Conservation (phyloP, 2,329 filamentous ascomycete genomes). For the Dothideomycetes sp. region DNA sequence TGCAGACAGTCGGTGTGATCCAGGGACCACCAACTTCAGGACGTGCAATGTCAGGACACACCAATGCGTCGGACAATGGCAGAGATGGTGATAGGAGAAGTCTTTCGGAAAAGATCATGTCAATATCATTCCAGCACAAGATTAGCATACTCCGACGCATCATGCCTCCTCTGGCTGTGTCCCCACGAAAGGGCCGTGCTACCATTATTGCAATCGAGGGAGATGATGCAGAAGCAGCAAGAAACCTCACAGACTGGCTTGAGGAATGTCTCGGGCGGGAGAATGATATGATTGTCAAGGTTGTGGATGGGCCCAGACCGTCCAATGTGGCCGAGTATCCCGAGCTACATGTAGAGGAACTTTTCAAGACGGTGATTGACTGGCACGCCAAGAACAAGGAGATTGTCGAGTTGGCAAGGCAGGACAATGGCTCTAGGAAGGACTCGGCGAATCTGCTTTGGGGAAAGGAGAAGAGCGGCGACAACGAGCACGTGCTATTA, state of each 20-base stretch:
- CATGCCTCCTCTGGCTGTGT: conserved; percentile 50
- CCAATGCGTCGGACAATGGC: conserved; percentile 11
- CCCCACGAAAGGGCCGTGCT: conserved; percentile 41
- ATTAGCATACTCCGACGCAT: conserved; percentile 67
- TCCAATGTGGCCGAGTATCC: conserved; percentile 23
- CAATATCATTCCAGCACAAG: conserved; percentile 63
- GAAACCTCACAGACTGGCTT: conserved; percentile 55
- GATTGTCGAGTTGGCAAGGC: conserved; percentile 41
- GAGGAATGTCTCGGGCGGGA: conserved; percentile 40
- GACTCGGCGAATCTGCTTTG: conserved; percentile 7
- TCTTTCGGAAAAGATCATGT: conserved; percentile 54
- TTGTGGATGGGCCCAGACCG: conserved; percentile 37
- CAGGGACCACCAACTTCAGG: conserved; percentile 1
- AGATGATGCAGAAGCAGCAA: conserved; percentile 50
- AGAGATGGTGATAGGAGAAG: conserved; percentile 44
- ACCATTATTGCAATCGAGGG: conserved; percentile 79
- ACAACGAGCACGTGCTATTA: conserved; percentile 5
- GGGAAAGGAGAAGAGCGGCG: conserved; percentile 1
- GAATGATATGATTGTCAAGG: conserved; percentile 38
- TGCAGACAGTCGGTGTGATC: conserved; percentile 28
- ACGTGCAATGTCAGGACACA: not conserved
- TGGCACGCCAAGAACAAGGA: conserved; percentile 70
- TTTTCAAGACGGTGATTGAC: conserved; percentile 54
- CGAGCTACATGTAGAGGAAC: conserved; percentile 36
- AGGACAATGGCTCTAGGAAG: conserved; percentile 2